Evolutionary conservation across 2,329 filamentous ascomycete species (phyloP), one percentile per base, ranked within the genome.

Genomic region (Colletotrichum sp.): DNA sequence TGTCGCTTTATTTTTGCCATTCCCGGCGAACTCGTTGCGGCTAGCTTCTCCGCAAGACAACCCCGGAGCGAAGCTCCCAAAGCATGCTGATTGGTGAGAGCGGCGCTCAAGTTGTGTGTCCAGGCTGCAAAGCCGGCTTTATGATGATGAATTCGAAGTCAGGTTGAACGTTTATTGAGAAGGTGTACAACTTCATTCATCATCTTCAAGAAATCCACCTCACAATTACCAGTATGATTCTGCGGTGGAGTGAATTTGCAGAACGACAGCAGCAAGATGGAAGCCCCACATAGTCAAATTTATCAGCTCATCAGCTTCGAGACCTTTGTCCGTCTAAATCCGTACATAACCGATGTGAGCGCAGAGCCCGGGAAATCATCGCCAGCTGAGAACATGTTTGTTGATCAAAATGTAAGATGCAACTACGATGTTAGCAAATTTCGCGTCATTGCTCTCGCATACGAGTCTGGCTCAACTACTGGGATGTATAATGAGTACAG

Each of bases 341-440:
- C 55, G 55, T 15, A 24, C 15, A 58, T 24, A 58, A 0, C 55
- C 55, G 38, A 48, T n/a, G 18, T n/a, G 8, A 48, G 18, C 18
- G 16, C 36, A 1, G 16, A 48, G 9, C 38, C 18, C 10, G 1
- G 2, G 2, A 48, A 2, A 58, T 1, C 55, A 58, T 18, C 21
- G 16, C 55, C 13, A 58, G 21, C 2, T 1, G 18, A n/a, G 7
- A 56, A 26, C 10, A 21, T 26, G 18, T 1, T n/a, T 1, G 1
- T 48, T n/a, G 18, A n/a, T 18, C 18, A n/a, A 2, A n/a, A n/a
- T 48, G 0, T 48, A 1, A 48, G 5, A 48, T n/a, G 18, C 8
- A n/a, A 0, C 4, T 2, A 12, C 5, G 18, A 48, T n/a, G 18
- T n/a, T 1, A 12, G 0, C 16, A n/a, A 43, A 1, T 18, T 43